These are phyloP conservation scores for Penicillium occitanis DNA, from an alignment of 2,329 filamentous ascomycete genomes.

Conservation along the genomic window DNA sequence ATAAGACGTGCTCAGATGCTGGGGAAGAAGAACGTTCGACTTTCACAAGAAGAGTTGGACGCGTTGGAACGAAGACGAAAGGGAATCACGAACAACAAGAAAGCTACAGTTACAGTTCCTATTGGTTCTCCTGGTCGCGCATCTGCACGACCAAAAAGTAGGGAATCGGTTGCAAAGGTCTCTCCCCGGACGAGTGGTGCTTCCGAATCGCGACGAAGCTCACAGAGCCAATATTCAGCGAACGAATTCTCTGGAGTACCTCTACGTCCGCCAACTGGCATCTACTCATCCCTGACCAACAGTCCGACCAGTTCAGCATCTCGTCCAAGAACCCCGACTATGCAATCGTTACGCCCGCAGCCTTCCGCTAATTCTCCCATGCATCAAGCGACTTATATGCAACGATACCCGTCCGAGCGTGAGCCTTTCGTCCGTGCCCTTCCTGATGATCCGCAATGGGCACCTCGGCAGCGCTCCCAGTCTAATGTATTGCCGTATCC, in stretches of 20 bases:
- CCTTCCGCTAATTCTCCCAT: slow-evolving; percentile 38
- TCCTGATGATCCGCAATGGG: slow-evolving; percentile 52
- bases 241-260: slow-evolving; percentile 10
- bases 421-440: slow-evolving; percentile 40
- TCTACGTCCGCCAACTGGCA: slow-evolving; percentile 1
- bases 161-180: slow-evolving; percentile 23
- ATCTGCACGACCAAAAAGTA: slow-evolving; percentile 22
- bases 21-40: slow-evolving; percentile 74
- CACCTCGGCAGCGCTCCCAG: slow-evolving; percentile 41
- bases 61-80: slow-evolving; percentile 68
- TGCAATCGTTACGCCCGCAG: slow-evolving; percentile 40
- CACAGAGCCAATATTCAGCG: slow-evolving; percentile 10
- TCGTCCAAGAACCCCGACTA: slow-evolving; percentile 47
- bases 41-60: slow-evolving; percentile 76
- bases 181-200: slow-evolving; percentile 17
- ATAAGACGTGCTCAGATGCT: slow-evolving; percentile 75
- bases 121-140: slow-evolving; percentile 3
- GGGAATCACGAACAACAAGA: slow-evolving; percentile 28
- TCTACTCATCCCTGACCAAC: slow-evolving; percentile 29
- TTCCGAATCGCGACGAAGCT: slow-evolving; percentile 38
- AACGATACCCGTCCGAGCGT: slow-evolving; percentile 33
- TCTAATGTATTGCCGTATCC: slow-evolving; percentile 35
- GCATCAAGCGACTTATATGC: slow-evolving; percentile 33
- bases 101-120: slow-evolving; percentile 8
- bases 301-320: slow-evolving; percentile 38